Base-by-base conservation (phyloP, 129 eudicot genomes). In the Tanacetum coccineum region DNA sequence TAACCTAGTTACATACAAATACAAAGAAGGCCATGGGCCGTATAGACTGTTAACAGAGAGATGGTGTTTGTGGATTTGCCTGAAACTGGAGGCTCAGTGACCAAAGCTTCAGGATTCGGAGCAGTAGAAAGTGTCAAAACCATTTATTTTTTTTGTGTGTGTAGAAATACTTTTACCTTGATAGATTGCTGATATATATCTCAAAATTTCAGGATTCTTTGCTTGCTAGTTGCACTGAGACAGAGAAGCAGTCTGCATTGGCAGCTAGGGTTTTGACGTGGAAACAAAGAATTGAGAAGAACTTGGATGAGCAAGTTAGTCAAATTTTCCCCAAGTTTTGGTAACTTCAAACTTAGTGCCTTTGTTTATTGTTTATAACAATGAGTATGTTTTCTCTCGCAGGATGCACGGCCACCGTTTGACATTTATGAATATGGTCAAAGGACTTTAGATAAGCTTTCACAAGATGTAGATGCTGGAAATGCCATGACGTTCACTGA, bases 91-190 rank as follows among this genome's bases (percentile, higher is more conserved):
- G 77, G 58, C 39, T 46, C 79, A 1, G 95, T 82, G 20, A 13
- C 65, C 50, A 72, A 83, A 77, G 92, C 85, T 25, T 77, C 39
- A 3, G 76, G 92, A 17, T 88, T 88, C 68, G 99, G 93, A 26
- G 82, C 84, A 2, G 96, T 93, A 5, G 96, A 93, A 62, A 93
- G 99, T 81, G 99, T 93, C 7, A 93, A 93, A 79, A 96, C 99
- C 70, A 93, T n/a, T n/a, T n/a, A n/a, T 58, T 7, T 57, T 6
- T 36, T 0, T 8, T 42, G 2, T 68, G 18, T 7, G 1, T 13
- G 9, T 26, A 58, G 28, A 21, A 39, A 32, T 32, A 3, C 53
- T 48, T 48, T 4, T 48, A 48, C 15, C 15, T 48, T 48, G 14
- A 48, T 48, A 28, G 50, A 25, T 49, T 61, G 11, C 12, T 61